Evolutionary conservation across 345 rosid species (phyloP), one percentile per base, ranked within the genome.

Genomic region (Eutrema japonicum): DNA sequence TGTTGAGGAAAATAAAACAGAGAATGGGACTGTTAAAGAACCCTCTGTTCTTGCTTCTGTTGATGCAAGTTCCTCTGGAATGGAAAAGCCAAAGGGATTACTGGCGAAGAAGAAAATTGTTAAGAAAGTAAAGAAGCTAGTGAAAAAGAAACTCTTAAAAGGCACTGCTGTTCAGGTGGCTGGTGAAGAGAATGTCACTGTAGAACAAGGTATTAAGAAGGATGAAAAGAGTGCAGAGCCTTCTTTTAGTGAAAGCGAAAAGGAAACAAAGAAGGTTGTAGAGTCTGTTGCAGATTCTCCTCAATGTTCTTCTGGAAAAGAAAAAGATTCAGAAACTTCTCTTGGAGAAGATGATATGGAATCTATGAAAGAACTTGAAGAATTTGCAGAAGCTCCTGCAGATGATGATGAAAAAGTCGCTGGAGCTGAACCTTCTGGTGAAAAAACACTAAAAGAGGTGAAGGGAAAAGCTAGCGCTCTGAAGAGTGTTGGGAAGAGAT

Each of bases 61-160:
- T 10, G 76, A 56, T 50, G 80, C 73, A 49, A 50, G 11, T 41
- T 68, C 77, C 36, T 66, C 77, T 41, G 69, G 57, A 35, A 14
- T 4, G 37, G 29, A 14, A 27, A 60, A 30, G 27, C 64, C 47
- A 10, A 33, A 16, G 13, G 68, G 66, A 8, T 64, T 57, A 47
- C 13, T 4, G 36, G 64, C 5, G 0, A 77, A 72, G 36, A 50
- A 51, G 29, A 78, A 53, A 30, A 22, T 50, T 60, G 58, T 66
- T 14, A 72, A 72, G 55, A 72, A 36, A 1, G 73, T 66, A 3
- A 77, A 58, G 60, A 72, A 51, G 51, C 6, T 66, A 1, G 64
- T 77, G 3, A 77, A 43, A 43, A 77, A 8, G 58, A 46, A 32
- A 47, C 7, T 36, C 13, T 14, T 13, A 14, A 58, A 53, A 66